Evolutionary conservation across 306 rosid genomes (phyloP), one percentile per base, ranked within the genome.

Genomic region (Carpinus viminea): DNA sequence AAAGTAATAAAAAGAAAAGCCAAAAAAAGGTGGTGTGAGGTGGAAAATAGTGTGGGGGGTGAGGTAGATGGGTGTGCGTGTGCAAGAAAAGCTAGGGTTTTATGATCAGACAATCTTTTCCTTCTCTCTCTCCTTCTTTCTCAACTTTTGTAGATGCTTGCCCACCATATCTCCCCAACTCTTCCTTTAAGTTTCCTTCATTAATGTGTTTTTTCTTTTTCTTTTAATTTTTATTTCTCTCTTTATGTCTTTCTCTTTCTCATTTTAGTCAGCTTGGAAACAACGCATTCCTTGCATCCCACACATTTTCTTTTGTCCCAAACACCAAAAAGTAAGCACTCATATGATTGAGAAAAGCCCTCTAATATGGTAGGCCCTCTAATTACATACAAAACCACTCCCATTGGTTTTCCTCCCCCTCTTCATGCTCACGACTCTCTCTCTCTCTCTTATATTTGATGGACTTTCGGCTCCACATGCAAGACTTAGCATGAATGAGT

Each of bases 271-370:
- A 84, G 96, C 98, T 93, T 91, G 81, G 86, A 86, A 88, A 87
- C 91, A 89, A 91, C 96, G 96, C 96, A 45, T 81, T 79, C 79
- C 70, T 84, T 46, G 80, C 85, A 81, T 80, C 86, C 91, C 96
- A 82, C 92, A 81, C 87, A 84, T 77, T 82, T 74, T 73, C 66
- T 82, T 59, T 56, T 77, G 81, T 85, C 82, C 83, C 76, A 82
- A 80, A 83, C 82, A 83, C 86, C 83, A 75, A 81, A 87, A 89
- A 85, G 91, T 68, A 86, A 86, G 81, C 91, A 87, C 87, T 87
- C 82, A 81, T 85, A 85, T 87, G 84, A 87, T 87, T 87, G 84
- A 84, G 86, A 81, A 88, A 88, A 54, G 83, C 83, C 74, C 74
- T 82, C 78, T 83, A 54, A 65, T 69, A 65, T 69, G 64, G 91